Evolutionary conservation across 2,329 filamentous ascomycete genomes (phyloP).

Genomic region (Pseudogymnoascus sp.): DNA sequence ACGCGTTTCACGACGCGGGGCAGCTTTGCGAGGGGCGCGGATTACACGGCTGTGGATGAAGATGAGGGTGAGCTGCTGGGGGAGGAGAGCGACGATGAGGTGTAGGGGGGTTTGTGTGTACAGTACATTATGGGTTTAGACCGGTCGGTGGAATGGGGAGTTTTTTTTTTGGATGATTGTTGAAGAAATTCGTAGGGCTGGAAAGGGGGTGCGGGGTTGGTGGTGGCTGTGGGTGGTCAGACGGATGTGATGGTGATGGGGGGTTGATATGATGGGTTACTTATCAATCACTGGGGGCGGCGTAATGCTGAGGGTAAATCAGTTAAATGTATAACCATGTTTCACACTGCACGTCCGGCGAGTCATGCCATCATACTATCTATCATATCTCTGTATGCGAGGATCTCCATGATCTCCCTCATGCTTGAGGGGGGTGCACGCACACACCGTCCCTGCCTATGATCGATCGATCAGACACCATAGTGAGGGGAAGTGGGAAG

Average conservation of each 20-base stretch:
- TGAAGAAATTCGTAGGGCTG: neutral
- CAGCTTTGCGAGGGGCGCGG: conserved; percentile 81
- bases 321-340: conserved; percentile 5
- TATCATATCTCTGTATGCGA: neutral
- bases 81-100: conserved; percentile 88
- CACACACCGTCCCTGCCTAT: neutral
- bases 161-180: conserved; percentile 4
- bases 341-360: neutral
- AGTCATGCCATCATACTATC: neutral
- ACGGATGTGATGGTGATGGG: neutral
- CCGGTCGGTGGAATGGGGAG: neutral
- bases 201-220: neutral
- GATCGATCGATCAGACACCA: neutral
- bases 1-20: conserved; percentile 73
- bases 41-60: conserved; percentile 82
- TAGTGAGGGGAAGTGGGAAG: neutral
- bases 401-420: neutral
- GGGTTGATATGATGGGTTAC: neutral
- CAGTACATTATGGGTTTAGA: conserved; percentile 5
- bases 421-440: neutral
- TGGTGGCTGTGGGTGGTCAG: neutral
- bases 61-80: conserved; percentile 92
- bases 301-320: neutral
- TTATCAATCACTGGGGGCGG: neutral
- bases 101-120: conserved; percentile 29